phyloP scores from a whole-genome alignment of 23 red algal species.

The Rhodosorus marinus region DNA sequence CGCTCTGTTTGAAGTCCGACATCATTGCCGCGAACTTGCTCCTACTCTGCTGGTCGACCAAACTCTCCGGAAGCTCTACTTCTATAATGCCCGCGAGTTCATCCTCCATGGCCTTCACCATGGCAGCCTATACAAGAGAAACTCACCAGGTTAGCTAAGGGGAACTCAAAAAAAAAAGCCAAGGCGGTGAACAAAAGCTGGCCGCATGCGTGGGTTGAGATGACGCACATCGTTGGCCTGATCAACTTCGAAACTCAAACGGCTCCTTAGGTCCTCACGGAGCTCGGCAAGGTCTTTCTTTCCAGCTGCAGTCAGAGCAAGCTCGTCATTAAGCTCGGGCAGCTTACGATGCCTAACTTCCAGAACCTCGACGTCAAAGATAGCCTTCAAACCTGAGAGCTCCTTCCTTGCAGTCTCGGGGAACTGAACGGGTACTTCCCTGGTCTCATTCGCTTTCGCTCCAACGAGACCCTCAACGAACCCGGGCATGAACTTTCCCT shows the following conservation, averaged over 20 bases:
- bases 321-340: conserved; percentile 77
- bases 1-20: conserved; percentile 56
- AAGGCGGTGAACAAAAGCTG: too few species aligned
- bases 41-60: conserved; percentile 70
- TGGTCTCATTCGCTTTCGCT: conserved; percentile 33
- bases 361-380: conserved; percentile 70
- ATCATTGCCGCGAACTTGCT: conserved; percentile 78
- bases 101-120: conserved; percentile 60
- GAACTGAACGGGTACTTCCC: conserved; percentile 63
- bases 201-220: too few species aligned
- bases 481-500: conserved; percentile 70
- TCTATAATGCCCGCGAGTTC: conserved; percentile 48
- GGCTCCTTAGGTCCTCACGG: conserved; percentile 21
- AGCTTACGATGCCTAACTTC: conserved; percentile 52
- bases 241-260: conserved; percentile 42
- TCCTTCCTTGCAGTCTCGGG: conserved; percentile 36
- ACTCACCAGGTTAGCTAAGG: too few species aligned
- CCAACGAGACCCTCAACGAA: conserved; percentile 91
- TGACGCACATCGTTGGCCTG: conserved; percentile 33
- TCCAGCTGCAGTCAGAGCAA: conserved; percentile 37
- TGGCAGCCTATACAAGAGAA: conserved; percentile 5
- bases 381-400: conserved; percentile 44
- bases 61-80: conserved; percentile 69
- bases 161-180: too few species aligned
- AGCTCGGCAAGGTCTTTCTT: conserved; percentile 39